Evolutionary conservation across 495 filamentous ascomycete species (phyloP), one percentile per base, ranked within the genome.

Genomic region (Glutinoglossum americanum): DNA sequence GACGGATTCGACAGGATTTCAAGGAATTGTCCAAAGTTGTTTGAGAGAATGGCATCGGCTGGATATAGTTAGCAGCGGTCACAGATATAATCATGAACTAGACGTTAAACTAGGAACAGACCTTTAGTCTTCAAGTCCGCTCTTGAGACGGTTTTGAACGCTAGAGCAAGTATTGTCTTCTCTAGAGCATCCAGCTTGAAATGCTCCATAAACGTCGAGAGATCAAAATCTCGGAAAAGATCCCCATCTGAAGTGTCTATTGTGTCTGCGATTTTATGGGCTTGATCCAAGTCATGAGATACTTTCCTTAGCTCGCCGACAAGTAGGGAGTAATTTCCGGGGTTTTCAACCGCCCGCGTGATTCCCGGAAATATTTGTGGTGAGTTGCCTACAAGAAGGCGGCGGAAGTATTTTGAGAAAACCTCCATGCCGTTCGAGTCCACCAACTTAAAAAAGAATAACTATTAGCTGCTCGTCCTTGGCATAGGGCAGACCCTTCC

Each of bases 361-460:
- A 79, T 69, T 37, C 80, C 77, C 7, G 86, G 81, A 65, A 94
- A 96, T 56, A 96, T 89, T 62, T 87, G 83, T 54, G 80, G 73
- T 59, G 87, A 83, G 77, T 93, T 94, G 65, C 78, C 78, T 67
- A 79, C 82, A 57, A 96, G 76, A 64, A 95, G 76, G 66, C 89
- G 86, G 67, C 84, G 80, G 70, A 95, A 93, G 69, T 89, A 95
- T 72, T 84, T 93, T 37, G 82, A 77, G 70, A 84, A 95, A 62
- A 92, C 87, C 73, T 94, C 89, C 89, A 95, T 95, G 66, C 87
- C 87, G 89, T 92, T 80, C 60, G 88, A 87, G 76, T 92, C 83
- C 66, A 94, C 81, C 62, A 96, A 79, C 88, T 94, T 62, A 27
- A 39, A 59, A 33, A 17, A 41, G 6, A 41, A 53, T 53, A 30